Base-by-base conservation (phyloP, 805 yeast genomes). In the Metschnikowia cubensis region DNA sequence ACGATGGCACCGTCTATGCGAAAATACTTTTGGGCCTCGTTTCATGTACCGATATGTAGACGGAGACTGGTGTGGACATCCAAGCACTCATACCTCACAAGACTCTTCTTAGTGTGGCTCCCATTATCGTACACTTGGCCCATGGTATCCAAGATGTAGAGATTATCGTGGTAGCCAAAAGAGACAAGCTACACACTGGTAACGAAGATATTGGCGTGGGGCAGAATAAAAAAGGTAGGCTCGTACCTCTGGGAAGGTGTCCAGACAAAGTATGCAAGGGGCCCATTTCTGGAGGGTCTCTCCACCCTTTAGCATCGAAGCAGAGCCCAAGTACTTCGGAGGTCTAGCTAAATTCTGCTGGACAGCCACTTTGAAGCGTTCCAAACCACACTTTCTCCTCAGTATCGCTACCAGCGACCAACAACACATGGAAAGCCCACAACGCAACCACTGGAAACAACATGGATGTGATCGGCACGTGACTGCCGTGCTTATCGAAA, bases 351-450 rank as follows among this genome's bases (percentile, higher is more conserved):
- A 62, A 35, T 87, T 79, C 10, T 70, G 59, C 29, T 64, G 61
- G 0, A 89, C 95, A 0, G 96, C 96, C 35, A 81, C 66, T 51
- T 76, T 69, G 65, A 91, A 91, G 48, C 96, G 68, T 38, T 81
- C 80, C 6, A 73, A 59, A 1, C 96, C 97, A 52, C 75, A 70
- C 45, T 73, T 73, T 29, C 90, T 73, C 85, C 0, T 84, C 82
- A 0, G 83, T 74, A 55, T 89, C 92, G 47, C 91, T 81, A 50
- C 85, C 85, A 31, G 91, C 91, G 1, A 91, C 90, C 45, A 91
- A 66, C 3, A 90, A 80, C 2, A 97, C 89, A 66, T 91, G 97
- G 54, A 89, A 80, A 0, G 85, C 95, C 88, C 96, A 83, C 0
- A 96, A 87, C 0, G 82, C 74, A 8, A 90, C 95, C 2, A 88